phyloP scores from a whole-genome alignment of 2,329 filamentous ascomycete species.

The Spiromastix sp. region DNA sequence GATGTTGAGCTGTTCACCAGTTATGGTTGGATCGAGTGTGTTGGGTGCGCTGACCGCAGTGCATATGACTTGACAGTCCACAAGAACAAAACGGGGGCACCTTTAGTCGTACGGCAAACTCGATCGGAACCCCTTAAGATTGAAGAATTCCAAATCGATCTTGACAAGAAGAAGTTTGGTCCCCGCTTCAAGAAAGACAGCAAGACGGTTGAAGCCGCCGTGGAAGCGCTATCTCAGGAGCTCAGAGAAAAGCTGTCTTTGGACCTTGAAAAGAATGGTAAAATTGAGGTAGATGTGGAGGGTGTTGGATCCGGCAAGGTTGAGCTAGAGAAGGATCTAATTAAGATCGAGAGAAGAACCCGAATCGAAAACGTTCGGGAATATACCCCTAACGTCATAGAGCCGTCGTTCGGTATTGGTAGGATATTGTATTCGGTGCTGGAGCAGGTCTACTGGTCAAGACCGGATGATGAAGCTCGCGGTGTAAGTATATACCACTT shows the following conservation, averaged over 20 bases:
- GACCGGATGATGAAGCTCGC: conserved; percentile 72
- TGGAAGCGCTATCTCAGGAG: conserved; percentile 67
- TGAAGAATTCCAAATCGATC: conserved; percentile 78
- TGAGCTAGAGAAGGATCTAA: conserved; percentile 65
- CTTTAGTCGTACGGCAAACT: conserved; percentile 74
- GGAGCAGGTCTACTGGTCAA: conserved; percentile 93
- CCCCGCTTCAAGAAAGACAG: conserved; percentile 92
- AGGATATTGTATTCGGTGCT: conserved; percentile 86
- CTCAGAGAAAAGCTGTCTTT: conserved; percentile 70
- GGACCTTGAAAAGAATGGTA: conserved; percentile 61
- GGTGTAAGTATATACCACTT: conserved; percentile 53
- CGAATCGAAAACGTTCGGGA: conserved; percentile 75
- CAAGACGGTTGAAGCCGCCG: conserved; percentile 70
- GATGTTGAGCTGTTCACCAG: conserved; percentile 87
- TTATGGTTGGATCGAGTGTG: conserved; percentile 96
- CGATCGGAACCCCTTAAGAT: conserved; percentile 66
- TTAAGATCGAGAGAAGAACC: conserved; percentile 76
- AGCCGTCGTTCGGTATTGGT: conserved; percentile 95
- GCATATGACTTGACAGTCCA: conserved; percentile 92
- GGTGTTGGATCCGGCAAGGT: conserved; percentile 60
- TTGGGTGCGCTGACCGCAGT: conserved; percentile 90
- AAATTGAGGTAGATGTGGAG: conserved; percentile 65
- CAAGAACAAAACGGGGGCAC: conserved; percentile 80
- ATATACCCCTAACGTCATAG: conserved; percentile 91
- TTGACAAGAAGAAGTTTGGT: conserved; percentile 94